phyloP scores from a whole-genome alignment of 2,329 filamentous ascomycete species.

The Phialophora verrucosa region DNA sequence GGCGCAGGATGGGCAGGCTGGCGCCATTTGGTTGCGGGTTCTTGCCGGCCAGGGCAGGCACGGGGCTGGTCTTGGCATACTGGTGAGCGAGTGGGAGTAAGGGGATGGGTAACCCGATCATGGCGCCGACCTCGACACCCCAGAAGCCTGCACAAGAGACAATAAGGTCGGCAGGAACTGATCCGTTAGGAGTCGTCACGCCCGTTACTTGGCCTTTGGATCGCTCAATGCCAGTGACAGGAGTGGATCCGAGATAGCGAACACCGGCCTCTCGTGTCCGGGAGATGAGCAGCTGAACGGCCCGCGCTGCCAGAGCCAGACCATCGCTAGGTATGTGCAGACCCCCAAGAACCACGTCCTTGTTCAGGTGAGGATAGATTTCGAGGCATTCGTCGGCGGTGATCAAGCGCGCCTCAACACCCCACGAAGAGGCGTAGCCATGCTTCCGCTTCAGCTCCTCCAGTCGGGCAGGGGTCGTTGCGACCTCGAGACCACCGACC shows the following conservation, averaged over 20 bases:
- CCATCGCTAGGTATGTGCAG: slow-evolving; percentile 67
- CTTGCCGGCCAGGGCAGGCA: slow-evolving; percentile 53
- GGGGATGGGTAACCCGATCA: slow-evolving; percentile 64
- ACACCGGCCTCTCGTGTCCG: slow-evolving; percentile 65
- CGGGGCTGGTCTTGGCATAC: slow-evolving; percentile 65
- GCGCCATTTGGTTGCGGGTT: slow-evolving; percentile 58
- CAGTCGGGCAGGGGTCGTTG: slow-evolving; percentile 63
- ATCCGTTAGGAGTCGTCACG: slow-evolving; percentile 57
- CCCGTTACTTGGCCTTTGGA: slow-evolving; percentile 60
- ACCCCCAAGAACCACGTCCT: slow-evolving; percentile 61
- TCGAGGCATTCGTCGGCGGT: slow-evolving; percentile 58
- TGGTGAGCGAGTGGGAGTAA: slow-evolving; percentile 67
- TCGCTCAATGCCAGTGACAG: slow-evolving; percentile 63
- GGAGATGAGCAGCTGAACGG: slow-evolving; percentile 65
- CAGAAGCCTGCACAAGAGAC: slow-evolving; percentile 70
- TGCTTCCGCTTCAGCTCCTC: slow-evolving; percentile 68
- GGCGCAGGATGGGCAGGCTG: slow-evolving; percentile 62
- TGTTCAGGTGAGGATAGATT: slow-evolving; percentile 62
- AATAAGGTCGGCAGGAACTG: slow-evolving; percentile 64
- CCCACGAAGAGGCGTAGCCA: slow-evolving; percentile 66
- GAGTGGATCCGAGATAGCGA: slow-evolving; percentile 61
- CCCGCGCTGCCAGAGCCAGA: slow-evolving; percentile 65
- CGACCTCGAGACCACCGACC: slow-evolving; percentile 67
- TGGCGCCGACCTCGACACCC: slow-evolving; percentile 68
- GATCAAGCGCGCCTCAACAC: slow-evolving; percentile 61